Percentiles rank a stretch among this genome's conserved stretches.
phyloP scores from a whole-genome alignment of 2,329 filamentous ascomycete genomes.

The Xylariales sp. region DNA sequence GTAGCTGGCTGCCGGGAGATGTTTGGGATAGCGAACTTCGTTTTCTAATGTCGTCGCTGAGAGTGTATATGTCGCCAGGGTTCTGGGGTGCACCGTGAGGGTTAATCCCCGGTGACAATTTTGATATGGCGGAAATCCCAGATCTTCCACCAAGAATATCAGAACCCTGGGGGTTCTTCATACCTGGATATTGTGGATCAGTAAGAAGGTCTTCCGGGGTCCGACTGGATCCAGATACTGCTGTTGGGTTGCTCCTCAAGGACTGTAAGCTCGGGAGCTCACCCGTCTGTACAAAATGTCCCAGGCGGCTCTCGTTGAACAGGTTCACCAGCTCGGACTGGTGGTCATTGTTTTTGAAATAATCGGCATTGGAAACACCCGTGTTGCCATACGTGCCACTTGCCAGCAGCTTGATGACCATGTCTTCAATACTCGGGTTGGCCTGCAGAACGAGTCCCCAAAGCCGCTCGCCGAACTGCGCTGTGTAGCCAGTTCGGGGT shows the following conservation, averaged over 20 bases:
- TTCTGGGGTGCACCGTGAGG: conserved; percentile 28
- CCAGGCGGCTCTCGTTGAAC: conserved; percentile 27
- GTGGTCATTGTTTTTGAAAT: conserved; percentile 26
- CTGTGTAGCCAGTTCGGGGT: conserved; percentile 27
- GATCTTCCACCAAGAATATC: conserved; percentile 12
- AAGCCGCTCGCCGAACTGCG: conserved; percentile 27
- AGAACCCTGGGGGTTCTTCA: neutral
- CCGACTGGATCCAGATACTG: neutral
- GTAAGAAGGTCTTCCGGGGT: neutral
- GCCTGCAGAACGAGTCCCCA: conserved; percentile 27
- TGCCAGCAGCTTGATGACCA: conserved; percentile 23
- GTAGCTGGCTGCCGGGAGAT: conserved; percentile 12
- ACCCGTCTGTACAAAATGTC: conserved; percentile 23
- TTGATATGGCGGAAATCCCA: conserved; percentile 12
- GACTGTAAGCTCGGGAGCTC: conserved; percentile 19
- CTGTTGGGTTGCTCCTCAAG: neutral
- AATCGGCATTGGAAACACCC: conserved; percentile 24
- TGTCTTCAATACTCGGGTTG: conserved; percentile 24
- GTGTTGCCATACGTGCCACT: conserved; percentile 22
- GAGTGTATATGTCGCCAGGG: conserved; percentile 26
- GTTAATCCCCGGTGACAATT: conserved; percentile 16
- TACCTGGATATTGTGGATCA: no score
- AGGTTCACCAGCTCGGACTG: conserved; percentile 25
- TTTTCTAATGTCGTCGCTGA: conserved; percentile 25
- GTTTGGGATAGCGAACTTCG: conserved; percentile 15